These are phyloP conservation scores for Schrenkiella parvula DNA, from an alignment of 345 rosid species.

Conservation along the genomic window DNA sequence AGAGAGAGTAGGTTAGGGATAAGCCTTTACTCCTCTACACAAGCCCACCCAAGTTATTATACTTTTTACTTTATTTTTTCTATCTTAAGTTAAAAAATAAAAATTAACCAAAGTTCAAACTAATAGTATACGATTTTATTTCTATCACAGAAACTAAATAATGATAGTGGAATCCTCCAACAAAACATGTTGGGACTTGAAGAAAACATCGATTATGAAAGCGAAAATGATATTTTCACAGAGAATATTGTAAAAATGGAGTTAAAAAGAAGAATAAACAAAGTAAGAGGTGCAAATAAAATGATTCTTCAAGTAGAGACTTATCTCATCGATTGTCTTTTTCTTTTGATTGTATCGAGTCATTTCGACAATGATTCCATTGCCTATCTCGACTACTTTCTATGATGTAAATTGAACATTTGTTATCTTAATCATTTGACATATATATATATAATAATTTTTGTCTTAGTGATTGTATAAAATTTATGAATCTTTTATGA, in stretches of 20 bases:
- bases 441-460: background rate
- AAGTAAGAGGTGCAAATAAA: background rate
- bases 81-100: background rate
- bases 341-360: background rate
- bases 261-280: background rate
- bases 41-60: slow-evolving; percentile 9
- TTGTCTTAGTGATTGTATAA: background rate
- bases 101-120: background rate
- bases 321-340: background rate
- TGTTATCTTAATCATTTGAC: background rate
- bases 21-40: slow-evolving; percentile 4
- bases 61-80: background rate
- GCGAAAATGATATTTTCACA: background rate
- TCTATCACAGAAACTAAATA: background rate
- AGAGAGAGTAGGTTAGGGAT: slow-evolving; percentile 22
- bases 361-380: background rate
- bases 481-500: too few species aligned
- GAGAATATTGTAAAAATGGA: background rate
- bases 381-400: background rate
- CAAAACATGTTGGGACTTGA: background rate
- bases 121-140: background rate
- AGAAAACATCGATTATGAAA: background rate
- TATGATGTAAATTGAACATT: background rate
- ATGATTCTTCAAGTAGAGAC: background rate
- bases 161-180: background rate